These are phyloP conservation scores for Xylariaceae sp. DNA, from an alignment of 2,329 filamentous ascomycete genomes.

Conservation along the genomic window DNA sequence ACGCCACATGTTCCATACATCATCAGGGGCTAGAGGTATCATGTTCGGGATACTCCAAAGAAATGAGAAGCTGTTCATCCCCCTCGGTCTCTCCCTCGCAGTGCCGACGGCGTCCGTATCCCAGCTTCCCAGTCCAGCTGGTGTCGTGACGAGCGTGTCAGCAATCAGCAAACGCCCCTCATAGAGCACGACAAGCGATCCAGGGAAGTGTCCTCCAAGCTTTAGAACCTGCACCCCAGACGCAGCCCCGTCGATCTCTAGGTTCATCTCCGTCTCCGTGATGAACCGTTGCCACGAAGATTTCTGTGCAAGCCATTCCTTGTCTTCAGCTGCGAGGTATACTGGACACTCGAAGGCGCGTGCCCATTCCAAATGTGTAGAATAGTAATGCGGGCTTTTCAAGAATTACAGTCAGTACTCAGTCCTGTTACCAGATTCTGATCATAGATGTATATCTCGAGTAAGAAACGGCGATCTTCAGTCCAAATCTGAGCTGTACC, in stretches of 20 bases:
- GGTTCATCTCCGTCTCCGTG: slow-evolving; percentile 35
- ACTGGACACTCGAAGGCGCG: slow-evolving; percentile 64
- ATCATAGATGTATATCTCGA: too few species aligned
- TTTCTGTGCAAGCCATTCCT: slow-evolving; percentile 54
- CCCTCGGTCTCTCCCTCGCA: slow-evolving; percentile 33
- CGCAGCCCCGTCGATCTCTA: slow-evolving; percentile 23
- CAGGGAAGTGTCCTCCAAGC: slow-evolving; percentile 75
- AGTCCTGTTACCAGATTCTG: too few species aligned
- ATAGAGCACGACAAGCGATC: slow-evolving; percentile 64
- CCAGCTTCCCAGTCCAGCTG: slow-evolving; percentile 49
- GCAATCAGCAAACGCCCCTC: slow-evolving; percentile 63
- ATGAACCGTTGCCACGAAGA: slow-evolving; percentile 45
- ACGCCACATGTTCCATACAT: slow-evolving; percentile 67
- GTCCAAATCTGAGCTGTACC: too few species aligned
- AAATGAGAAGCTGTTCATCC: slow-evolving; percentile 58
- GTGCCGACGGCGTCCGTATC: slow-evolving; percentile 35
- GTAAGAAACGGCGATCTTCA: too few species aligned
- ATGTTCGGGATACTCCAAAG: slow-evolving; percentile 74
- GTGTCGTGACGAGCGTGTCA: slow-evolving; percentile 71
- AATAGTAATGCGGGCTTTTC: slow-evolving; percentile 82
- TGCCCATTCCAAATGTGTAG: slow-evolving; percentile 72
- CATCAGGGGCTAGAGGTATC: slow-evolving; percentile 65
- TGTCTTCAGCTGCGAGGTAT: slow-evolving; percentile 63
- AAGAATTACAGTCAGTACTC: too few species aligned
- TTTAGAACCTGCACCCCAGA: slow-evolving; percentile 60